These are phyloP conservation scores for Bipolaris gigantea DNA, from an alignment of 2,329 filamentous ascomycete genomes.

Conservation along the genomic window DNA sequence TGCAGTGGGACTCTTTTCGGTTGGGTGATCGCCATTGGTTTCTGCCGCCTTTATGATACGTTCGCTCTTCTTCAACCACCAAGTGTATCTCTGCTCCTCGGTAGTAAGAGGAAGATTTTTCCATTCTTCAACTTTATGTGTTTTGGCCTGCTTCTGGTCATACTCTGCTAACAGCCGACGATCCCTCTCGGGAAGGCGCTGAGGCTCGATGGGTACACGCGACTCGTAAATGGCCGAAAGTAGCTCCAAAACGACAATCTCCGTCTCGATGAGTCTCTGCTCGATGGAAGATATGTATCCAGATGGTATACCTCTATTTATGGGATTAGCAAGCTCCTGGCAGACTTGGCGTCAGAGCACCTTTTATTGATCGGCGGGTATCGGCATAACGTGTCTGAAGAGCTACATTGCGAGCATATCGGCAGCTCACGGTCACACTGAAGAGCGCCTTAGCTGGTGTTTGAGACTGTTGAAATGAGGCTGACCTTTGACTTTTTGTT, in stretches of 20 bases:
- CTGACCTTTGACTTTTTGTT: slow-evolving; percentile 32
- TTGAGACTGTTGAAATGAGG: neutral
- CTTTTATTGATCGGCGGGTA: slow-evolving; percentile 30
- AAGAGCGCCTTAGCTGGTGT: slow-evolving; percentile 3
- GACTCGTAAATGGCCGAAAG: slow-evolving; percentile 18
- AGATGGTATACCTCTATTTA: slow-evolving; percentile 24
- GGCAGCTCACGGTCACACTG: slow-evolving; percentile 27
- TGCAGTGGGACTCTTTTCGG: neutral
- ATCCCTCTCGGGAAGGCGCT: slow-evolving; percentile 11
- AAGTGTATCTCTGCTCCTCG: slow-evolving; percentile 15
- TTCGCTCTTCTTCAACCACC: slow-evolving; percentile 17
- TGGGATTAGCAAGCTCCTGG: neutral
- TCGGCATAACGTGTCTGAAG: slow-evolving; percentile 12
- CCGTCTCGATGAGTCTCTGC: slow-evolving; percentile 26
- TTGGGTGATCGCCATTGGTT: neutral
- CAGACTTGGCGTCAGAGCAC: neutral
- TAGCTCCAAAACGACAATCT: slow-evolving; percentile 24
- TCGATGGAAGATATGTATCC: slow-evolving; percentile 29
- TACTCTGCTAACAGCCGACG: slow-evolving; percentile 10
- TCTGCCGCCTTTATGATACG: neutral
- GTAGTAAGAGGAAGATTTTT: slow-evolving; percentile 16
- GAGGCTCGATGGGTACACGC: slow-evolving; percentile 10
- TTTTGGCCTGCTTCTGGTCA: slow-evolving; percentile 23
- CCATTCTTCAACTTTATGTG: slow-evolving; percentile 28
- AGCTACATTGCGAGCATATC: slow-evolving; percentile 23